Conservation (phyloP, 2,329 filamentous ascomycete genomes). For the Diaporthe helianthi region DNA sequence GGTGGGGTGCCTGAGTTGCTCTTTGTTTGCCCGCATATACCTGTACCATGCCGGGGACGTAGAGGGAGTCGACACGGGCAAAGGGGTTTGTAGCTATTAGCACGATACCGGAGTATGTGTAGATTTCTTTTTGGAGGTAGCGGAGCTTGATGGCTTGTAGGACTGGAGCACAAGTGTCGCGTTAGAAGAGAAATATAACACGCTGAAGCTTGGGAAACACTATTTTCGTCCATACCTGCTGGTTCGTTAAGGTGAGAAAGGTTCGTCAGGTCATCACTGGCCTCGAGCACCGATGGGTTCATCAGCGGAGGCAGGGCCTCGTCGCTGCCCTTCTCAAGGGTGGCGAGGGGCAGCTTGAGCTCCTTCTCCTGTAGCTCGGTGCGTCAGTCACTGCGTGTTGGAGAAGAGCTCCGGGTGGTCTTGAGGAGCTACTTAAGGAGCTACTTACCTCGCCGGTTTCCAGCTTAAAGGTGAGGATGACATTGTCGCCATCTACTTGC, state of each 20-base stretch:
- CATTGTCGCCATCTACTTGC: constrained; percentile 82
- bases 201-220: neutral
- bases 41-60: constrained; percentile 99
- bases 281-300: constrained; percentile 98
- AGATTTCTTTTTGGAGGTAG: constrained; percentile 98
- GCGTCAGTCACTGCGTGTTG: constrained; percentile 25
- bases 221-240: constrained; percentile 71
- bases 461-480: constrained; percentile 84
- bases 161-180: constrained; percentile 61
- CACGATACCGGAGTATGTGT: constrained; percentile 99
- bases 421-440: constrained; percentile 49
- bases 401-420: neutral
- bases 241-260: constrained; percentile 98
- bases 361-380: constrained; percentile 69
- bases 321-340: constrained; percentile 79
- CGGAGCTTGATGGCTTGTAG: constrained; percentile 96
- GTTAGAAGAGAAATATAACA: constrained; percentile 35
- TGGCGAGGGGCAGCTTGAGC: constrained; percentile 78
- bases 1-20: constrained; percentile 94
- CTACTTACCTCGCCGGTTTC: constrained; percentile 86
- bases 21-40: constrained; percentile 97
- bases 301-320: constrained; percentile 87
- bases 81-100: constrained; percentile 99
- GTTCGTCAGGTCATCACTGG: constrained; percentile 97
- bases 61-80: constrained; percentile 94